Evolutionary conservation across 371 early-diverging fungal genomes (phyloP), one percentile per base, ranked within the genome.

Genomic region (Actinomucor elegans): DNA sequence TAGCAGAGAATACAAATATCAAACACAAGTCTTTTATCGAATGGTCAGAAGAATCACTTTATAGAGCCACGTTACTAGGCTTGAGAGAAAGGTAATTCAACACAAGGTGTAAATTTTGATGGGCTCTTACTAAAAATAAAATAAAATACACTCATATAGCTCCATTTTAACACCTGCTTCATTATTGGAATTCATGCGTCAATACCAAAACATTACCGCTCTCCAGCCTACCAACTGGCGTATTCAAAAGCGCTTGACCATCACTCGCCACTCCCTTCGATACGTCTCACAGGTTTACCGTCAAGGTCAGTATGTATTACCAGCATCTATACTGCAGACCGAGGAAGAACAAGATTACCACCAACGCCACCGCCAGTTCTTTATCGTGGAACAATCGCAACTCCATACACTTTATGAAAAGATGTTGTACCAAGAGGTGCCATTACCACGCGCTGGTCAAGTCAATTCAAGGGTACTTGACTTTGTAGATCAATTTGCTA

Each of bases 11-110:
- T 27, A 52, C 77, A 33, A 41, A 45, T 24, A 67, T 66, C 23
- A 67, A 64, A 51, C 49, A 70, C 21, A 78, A 73, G 17, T 78
- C 84, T 47, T 61, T 85, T 45, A 58, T 68, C 12, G 76, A 83
- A 41, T 89, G 91, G 89, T 64, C 81, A 8, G 89, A 90, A 50
- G 80, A 83, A 45, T 85, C 87, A 7, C 67, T 90, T 43, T 90
- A 89, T 55, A 78, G 88, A 29, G 81, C 78, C 0, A 65, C 81
- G 1, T 57, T 88, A 38, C 46, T 86, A 31, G 73, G 81, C 32
- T 52, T 86, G 52, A 63, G 73, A 28, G 59, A 75, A 21, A 66
- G 72, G 83, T 81, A 81, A 66, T 27, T 45, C 3, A 60, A n/a
- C n/a, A n/a, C n/a, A n/a, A n/a, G n/a, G n/a, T n/a, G n/a, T n/a